A percentile compares a stretch with the other conserved stretches of the same genome.
Conservation (phyloP, 257 asterid species). For the Datura wrightii region DNA sequence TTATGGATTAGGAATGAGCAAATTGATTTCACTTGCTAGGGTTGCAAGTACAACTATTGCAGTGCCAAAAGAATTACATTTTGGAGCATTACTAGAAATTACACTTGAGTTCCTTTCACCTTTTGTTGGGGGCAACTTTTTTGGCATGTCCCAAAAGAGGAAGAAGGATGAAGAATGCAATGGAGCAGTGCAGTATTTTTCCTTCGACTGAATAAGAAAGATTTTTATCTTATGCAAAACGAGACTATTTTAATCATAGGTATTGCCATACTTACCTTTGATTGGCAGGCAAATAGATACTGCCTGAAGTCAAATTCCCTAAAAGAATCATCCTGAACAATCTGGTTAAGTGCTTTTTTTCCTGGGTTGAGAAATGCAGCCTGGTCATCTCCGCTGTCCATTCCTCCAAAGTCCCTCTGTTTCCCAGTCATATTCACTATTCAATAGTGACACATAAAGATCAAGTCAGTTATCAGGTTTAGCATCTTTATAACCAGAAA, state of each 20-base stretch:
- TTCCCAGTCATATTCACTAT: conserved; percentile 75
- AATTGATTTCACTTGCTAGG: conserved; percentile 25
- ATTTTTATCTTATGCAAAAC: conserved; percentile 34
- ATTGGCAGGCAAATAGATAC: conserved; percentile 97
- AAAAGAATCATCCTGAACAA: conserved; percentile 90
- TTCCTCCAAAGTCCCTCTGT: conserved; percentile 88
- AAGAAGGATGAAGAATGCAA: conserved; percentile 27
- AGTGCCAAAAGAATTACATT: not conserved
- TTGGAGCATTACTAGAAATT: conserved; percentile 23
- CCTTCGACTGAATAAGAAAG: conserved; percentile 3
- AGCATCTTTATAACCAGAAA: conserved; percentile 20
- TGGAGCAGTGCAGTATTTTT: not conserved
- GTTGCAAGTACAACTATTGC: not conserved
- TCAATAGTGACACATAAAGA: conserved; percentile 38
- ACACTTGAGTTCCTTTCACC: not conserved
- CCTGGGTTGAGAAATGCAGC: conserved; percentile 85
- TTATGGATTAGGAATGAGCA: conserved; percentile 8
- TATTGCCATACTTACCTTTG: conserved; percentile 69
- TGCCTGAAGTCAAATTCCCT: conserved; percentile 98
- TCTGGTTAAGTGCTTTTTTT: conserved; percentile 72
- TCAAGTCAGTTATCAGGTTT: conserved; percentile 29
- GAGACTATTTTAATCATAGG: conserved; percentile 39
- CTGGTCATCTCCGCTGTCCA: conserved; percentile 87
- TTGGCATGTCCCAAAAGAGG: conserved; percentile 16
- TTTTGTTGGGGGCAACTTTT: not conserved